Evolutionary conservation across 306 rosid genomes (phyloP).

Genomic region (Cucurbita ficifolia): DNA sequence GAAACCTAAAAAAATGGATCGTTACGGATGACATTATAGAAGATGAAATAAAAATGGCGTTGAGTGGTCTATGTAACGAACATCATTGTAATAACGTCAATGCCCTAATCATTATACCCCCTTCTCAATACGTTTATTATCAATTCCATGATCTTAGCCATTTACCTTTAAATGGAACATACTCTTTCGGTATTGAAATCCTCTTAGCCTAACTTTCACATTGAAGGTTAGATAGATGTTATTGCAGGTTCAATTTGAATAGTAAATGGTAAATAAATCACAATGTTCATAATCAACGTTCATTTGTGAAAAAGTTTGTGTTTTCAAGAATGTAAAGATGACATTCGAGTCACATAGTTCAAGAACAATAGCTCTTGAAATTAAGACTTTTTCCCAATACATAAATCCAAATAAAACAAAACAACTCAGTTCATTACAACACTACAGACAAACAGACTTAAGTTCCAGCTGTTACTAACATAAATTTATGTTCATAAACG

Average conservation of each 20-base stretch:
- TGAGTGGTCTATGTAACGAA: neutral
- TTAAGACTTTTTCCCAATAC: no score
- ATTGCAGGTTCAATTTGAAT: neutral
- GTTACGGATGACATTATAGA: slow-evolving; percentile 37
- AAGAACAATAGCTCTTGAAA: no score
- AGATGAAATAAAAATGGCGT: slow-evolving; percentile 14
- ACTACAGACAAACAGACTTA: no score
- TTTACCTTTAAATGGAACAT: neutral
- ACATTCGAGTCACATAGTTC: no score
- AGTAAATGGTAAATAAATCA: neutral
- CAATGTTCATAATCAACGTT: neutral
- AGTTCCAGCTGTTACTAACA: no score
- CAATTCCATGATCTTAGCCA: neutral
- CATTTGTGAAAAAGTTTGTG: no score
- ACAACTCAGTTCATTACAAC: no score
- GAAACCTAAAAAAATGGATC: no score
- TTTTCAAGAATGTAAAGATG: no score
- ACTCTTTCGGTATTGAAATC: neutral
- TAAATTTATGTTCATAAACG: no score
- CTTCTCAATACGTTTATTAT: neutral
- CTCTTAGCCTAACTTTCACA: neutral
- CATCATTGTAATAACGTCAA: neutral
- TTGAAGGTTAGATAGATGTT: neutral
- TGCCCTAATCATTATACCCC: neutral
- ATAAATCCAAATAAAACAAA: no score